Conservation (phyloP, 805 yeast genomes). For the Nakazawaea ishiwadae region DNA sequence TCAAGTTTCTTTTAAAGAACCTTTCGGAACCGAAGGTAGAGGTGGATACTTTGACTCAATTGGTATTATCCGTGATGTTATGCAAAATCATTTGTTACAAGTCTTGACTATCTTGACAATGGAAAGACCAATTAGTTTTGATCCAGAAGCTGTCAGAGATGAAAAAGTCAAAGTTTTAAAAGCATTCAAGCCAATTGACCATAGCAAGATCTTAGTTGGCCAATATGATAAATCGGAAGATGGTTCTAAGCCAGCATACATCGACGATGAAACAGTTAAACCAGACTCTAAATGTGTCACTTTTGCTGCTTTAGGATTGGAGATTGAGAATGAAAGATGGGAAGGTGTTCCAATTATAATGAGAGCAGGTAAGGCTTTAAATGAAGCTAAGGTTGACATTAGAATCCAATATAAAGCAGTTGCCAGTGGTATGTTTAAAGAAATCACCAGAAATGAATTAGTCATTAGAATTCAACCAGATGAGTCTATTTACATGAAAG, state of each 20-base stretch:
- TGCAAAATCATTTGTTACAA: conserved; percentile 96
- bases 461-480: conserved; percentile 93
- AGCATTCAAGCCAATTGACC: conserved; percentile 66
- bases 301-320: conserved; percentile 77
- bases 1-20: conserved; percentile 92
- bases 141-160: conserved; percentile 91
- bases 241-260: conserved; percentile 84
- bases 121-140: conserved; percentile 92
- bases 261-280: conserved; percentile 88
- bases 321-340: conserved; percentile 93
- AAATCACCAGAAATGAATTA: conserved; percentile 85
- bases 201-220: conserved; percentile 70
- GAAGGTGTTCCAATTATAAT: conserved; percentile 94
- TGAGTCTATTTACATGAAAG: conserved; percentile 89
- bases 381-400: conserved; percentile 91
- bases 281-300: conserved; percentile 84
- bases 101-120: conserved; percentile 86
- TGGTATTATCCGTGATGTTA: conserved; percentile 96
- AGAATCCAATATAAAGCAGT: conserved; percentile 89
- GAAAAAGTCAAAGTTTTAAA: conserved; percentile 92
- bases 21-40: conserved; percentile 98
- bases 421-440: conserved; percentile 74
- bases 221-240: conserved; percentile 84
- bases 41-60: conserved; percentile 96
- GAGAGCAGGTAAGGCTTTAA: conserved; percentile 97